These are phyloP conservation scores for Tritrichomonas musculus DNA, from an alignment of 208 protist species.

Conservation along the genomic window DNA sequence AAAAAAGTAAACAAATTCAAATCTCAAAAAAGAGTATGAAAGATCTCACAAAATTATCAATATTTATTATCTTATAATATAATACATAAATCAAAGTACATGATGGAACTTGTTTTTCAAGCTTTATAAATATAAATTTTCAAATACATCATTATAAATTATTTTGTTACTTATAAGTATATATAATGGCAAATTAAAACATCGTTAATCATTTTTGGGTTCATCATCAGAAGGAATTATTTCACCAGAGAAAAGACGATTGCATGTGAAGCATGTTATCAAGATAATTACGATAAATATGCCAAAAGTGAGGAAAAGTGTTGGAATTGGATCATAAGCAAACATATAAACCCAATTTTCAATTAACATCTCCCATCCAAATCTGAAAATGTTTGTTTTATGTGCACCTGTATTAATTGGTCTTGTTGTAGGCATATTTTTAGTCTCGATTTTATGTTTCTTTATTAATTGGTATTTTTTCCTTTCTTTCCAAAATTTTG, in stretches of 20 bases:
- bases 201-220: background rate
- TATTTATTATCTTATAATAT: too few relatives aligned
- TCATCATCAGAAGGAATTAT: background rate
- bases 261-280: background rate
- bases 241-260: too few relatives aligned
- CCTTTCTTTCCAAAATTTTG: background rate
- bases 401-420: background rate
- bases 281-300: background rate
- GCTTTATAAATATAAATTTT: too few relatives aligned
- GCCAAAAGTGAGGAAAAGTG: background rate
- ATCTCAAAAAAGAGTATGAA: too few relatives aligned
- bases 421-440: background rate
- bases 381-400: background rate
- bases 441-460: background rate
- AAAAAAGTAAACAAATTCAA: too few relatives aligned
- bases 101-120: too few relatives aligned
- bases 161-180: too few relatives aligned
- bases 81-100: too few relatives aligned
- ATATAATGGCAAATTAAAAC: too few relatives aligned
- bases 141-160: too few relatives aligned
- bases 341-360: background rate
- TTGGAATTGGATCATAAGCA: background rate
- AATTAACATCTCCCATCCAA: background rate
- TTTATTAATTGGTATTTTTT: background rate
- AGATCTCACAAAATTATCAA: too few relatives aligned